These are phyloP conservation scores for Tardiomyces digboiensis DNA, from an alignment of 1,139 yeast species.

Conservation along the genomic window DNA sequence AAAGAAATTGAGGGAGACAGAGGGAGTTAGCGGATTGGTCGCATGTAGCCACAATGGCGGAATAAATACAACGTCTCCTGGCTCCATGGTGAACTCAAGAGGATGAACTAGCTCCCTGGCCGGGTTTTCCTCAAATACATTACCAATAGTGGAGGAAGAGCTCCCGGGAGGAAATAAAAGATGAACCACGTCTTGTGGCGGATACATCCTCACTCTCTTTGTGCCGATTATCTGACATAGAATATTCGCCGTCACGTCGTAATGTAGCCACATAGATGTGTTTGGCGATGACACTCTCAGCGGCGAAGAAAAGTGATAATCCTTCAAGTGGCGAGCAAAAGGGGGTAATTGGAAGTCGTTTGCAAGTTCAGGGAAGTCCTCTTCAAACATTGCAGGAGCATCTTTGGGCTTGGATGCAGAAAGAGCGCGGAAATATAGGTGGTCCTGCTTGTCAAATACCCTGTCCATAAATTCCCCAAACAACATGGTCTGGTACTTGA, in stretches of 20 bases:
- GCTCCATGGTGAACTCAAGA: slow-evolving; percentile 23
- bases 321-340: slow-evolving; percentile 9
- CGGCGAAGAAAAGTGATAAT: slow-evolving; percentile 26
- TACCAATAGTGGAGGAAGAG: slow-evolving; percentile 25
- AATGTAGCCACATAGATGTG: slow-evolving; percentile 30
- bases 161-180: slow-evolving; percentile 25
- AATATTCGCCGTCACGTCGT: slow-evolving; percentile 30
- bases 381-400: slow-evolving; percentile 20
- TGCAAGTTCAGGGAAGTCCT: slow-evolving; percentile 24
- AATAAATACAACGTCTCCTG: slow-evolving; percentile 29
- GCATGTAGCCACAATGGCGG: slow-evolving; percentile 33
- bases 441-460: slow-evolving; percentile 12
- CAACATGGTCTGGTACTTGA: slow-evolving; percentile 20
- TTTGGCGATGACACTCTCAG: slow-evolving; percentile 25
- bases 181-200: slow-evolving; percentile 24
- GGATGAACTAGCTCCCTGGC: slow-evolving; percentile 17
- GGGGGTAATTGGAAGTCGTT: slow-evolving; percentile 25
- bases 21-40: slow-evolving; percentile 22
- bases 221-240: slow-evolving; percentile 28
- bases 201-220: slow-evolving; percentile 26
- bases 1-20: slow-evolving; percentile 27
- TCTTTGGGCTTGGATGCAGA: slow-evolving; percentile 22
- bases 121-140: slow-evolving; percentile 21
- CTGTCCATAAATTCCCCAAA: slow-evolving; percentile 21
- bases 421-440: slow-evolving; percentile 23